Conservation (phyloP, 2,329 filamentous ascomycete species). For the Hansfordia pulvinata region DNA sequence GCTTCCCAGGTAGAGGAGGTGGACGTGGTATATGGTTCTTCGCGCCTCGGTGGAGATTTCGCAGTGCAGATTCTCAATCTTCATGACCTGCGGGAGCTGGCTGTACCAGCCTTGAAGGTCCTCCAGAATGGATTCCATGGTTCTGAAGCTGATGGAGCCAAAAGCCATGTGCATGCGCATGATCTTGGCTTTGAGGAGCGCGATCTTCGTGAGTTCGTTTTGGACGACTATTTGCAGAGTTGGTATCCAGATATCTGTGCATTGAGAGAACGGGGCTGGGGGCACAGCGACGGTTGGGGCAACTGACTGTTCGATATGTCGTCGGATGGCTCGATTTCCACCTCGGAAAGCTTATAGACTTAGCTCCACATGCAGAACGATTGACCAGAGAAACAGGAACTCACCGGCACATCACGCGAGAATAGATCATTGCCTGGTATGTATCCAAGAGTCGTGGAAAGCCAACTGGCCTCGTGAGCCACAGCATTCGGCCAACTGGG, state of each 20-base stretch:
- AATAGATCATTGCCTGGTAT: slow-evolving; percentile 12
- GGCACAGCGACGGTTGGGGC: not conserved
- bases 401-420: slow-evolving; percentile 7
- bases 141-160: slow-evolving; percentile 11
- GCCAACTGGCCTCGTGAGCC: slow-evolving; percentile 10
- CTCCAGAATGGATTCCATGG: slow-evolving; percentile 13
- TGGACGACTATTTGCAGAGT: slow-evolving; percentile 11
- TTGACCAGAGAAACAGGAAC: slow-evolving; percentile 4
- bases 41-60: slow-evolving; percentile 5
- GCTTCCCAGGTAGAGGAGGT: slow-evolving; percentile 18
- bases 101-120: slow-evolving; percentile 16
- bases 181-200: slow-evolving; percentile 15
- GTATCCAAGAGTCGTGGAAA: slow-evolving; percentile 16
- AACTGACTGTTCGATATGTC: slow-evolving; percentile 12
- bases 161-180: slow-evolving; percentile 15
- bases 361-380: not conserved
- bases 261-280: too few relatives aligned
- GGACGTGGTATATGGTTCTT: slow-evolving; percentile 14
- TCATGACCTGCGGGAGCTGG: slow-evolving; percentile 11
- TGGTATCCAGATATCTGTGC: not conserved
- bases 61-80: slow-evolving; percentile 8
- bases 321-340: slow-evolving; percentile 9
- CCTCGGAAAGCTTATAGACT: slow-evolving; percentile 9
- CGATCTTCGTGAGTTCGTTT: slow-evolving; percentile 14
- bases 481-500: not conserved